Conservation (phyloP, 2,329 filamentous ascomycete genomes). For the Fusarium avenaceum region DNA sequence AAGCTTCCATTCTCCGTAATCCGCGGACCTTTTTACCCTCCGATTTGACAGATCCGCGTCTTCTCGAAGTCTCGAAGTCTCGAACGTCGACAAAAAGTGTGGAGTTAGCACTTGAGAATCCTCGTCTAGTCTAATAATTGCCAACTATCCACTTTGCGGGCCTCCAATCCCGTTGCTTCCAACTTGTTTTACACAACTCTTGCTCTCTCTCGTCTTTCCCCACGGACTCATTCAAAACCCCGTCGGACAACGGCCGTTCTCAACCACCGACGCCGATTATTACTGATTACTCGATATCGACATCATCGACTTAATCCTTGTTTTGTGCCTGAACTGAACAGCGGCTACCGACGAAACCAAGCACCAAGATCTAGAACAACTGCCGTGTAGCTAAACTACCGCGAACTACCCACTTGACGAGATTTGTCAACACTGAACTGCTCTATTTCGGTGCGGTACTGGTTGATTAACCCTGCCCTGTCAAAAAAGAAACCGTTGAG, state of each 20-base stretch:
- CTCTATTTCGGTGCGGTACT: neutral
- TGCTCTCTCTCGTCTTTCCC: neutral
- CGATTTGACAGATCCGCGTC: neutral
- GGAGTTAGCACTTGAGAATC: slow-evolving; percentile 18
- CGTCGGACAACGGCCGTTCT: slow-evolving; percentile 31
- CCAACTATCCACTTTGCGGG: slow-evolving; percentile 8
- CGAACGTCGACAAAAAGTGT: slow-evolving; percentile 28
- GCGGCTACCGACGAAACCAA: slow-evolving; percentile 4
- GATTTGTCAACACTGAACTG: slow-evolving; percentile 2
- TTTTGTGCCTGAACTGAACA: slow-evolving; percentile 31
- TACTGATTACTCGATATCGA: neutral
- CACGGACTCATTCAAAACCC: slow-evolving; percentile 25
- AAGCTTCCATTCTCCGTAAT: neutral
- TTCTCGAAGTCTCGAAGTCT: slow-evolving; percentile 20
- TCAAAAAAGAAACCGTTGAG: slow-evolving; percentile 19
- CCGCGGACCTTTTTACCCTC: slow-evolving; percentile 23
- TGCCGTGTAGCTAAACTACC: slow-evolving; percentile 23
- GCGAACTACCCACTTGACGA: slow-evolving; percentile 7
- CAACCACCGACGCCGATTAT: slow-evolving; percentile 30
- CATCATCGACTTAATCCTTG: slow-evolving; percentile 35
- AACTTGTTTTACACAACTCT: slow-evolving; percentile 6
- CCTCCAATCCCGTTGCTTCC: slow-evolving; percentile 11
- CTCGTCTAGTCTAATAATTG: neutral
- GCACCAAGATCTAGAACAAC: slow-evolving; percentile 16
- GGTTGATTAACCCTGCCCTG: neutral